Percentiles rank a stretch among this genome's conserved stretches.
These are phyloP conservation scores for Ensete glaucum DNA, from an alignment of 176 grass and related monocot genomes.

Conservation along the genomic window DNA sequence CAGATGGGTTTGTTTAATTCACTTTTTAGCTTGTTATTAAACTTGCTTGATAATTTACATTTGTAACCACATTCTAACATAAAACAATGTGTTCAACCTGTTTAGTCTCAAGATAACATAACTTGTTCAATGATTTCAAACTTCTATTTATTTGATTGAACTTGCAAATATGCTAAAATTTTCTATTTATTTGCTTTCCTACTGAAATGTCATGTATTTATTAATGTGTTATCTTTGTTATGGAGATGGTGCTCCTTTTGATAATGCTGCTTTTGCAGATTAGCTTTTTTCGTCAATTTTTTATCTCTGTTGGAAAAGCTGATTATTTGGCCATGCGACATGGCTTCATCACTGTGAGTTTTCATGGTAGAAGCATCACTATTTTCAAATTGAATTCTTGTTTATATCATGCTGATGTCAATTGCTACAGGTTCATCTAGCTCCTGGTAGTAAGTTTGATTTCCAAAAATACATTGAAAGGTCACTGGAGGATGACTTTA, in stretches of 20 bases:
- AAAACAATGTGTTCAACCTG: neutral
- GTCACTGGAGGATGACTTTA: constrained; percentile 93
- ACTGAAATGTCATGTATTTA: no score
- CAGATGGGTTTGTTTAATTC: neutral
- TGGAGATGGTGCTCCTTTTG: constrained; percentile 12
- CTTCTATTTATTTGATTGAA: no score
- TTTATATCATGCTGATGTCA: neutral
- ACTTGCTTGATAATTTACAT: neutral
- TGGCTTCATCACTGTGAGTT: constrained; percentile 77
- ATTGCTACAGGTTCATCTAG: constrained; percentile 62
- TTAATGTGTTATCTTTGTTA: neutral
- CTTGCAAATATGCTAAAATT: no score
- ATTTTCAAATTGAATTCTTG: neutral
- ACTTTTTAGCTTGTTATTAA: neutral
- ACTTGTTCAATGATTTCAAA: no score
- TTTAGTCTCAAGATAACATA: no score
- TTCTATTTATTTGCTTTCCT: neutral
- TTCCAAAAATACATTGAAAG: constrained; percentile 98
- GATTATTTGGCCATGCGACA: constrained; percentile 85
- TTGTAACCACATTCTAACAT: neutral
- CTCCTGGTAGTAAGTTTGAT: constrained; percentile 91
- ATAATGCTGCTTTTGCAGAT: constrained; percentile 35
- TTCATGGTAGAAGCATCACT: neutral
- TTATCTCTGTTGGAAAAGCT: constrained; percentile 56
- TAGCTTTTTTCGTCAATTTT: constrained; percentile 92